Evolutionary conservation across 345 rosid species (phyloP), one percentile per base, ranked within the genome.

Genomic region (Isatis tinctoria): DNA sequence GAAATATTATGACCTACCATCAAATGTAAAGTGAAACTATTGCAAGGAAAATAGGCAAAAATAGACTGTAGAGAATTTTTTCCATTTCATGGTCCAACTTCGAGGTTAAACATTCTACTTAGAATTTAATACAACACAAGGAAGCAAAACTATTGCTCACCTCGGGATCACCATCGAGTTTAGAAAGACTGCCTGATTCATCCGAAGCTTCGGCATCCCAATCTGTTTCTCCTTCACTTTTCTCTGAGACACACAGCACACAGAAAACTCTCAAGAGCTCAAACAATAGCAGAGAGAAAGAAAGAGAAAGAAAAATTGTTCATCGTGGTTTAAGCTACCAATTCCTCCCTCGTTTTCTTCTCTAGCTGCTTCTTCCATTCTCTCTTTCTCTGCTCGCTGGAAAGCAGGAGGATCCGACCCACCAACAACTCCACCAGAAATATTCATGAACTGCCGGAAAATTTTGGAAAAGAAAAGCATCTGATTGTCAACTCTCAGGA

Each of bases 321-420:
- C 36, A 60, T 35, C 20, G 28, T 33, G 59, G 30, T 62, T 40
- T 16, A 53, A 64, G 76, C 51, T 72, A 40, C 78, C 70, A 79
- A 28, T 67, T 75, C 76, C 59, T 70, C 82, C 85, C 56, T 80
- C 52, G 35, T 77, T 78, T 73, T 83, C 84, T 65, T 67, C 81
- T 5, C 74, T 24, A 66, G 85, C 74, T 70, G 67, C 73, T 61
- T 78, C 79, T 24, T 69, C 86, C 75, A 76, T 75, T 78, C 91
- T 83, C 82, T 86, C 89, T 84, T 72, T 80, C 82, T 87, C 93
- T 56, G 96, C 96, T 60, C 76, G 84, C 75, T 88, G 96, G 79
- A 89, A 94, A 75, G 97, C 93, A 43, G 97, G 97, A 82, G 96
- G 95, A 84, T 91, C 87, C 53, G 84, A 81, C 57, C 97, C 97